Percentiles rank a stretch among this genome's conserved stretches.
Evolutionary conservation across 169 alveolate species (phyloP).

Genomic region (Eimeria acervulina): DNA sequence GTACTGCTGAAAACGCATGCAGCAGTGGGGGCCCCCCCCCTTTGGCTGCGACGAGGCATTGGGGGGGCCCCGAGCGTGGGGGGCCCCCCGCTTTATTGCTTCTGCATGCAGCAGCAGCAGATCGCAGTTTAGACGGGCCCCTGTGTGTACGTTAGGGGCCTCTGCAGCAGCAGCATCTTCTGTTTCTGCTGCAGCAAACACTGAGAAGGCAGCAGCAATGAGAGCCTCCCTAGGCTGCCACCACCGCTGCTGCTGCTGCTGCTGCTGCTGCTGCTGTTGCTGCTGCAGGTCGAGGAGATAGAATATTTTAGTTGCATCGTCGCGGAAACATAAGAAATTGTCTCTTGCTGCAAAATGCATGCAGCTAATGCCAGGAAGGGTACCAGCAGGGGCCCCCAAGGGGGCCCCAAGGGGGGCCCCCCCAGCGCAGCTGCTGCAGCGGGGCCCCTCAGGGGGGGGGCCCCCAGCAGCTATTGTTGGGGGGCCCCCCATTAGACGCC

Average conservation of each 20-base stretch:
- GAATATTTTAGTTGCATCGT: background rate
- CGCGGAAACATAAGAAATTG: constrained; percentile 4
- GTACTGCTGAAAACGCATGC: background rate
- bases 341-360: constrained; percentile 43
- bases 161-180: constrained; percentile 9
- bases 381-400: background rate
- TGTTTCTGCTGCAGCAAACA: constrained; percentile 32
- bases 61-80: constrained; percentile 6
- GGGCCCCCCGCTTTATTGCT: background rate
- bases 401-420: constrained; percentile 18
- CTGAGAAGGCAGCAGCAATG: constrained; percentile 19
- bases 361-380: background rate
- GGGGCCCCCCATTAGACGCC: constrained; percentile 44
- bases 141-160: background rate
- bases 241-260: constrained; percentile 46
- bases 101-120: constrained; percentile 61
- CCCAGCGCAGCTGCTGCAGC: background rate
- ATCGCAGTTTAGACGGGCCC: background rate
- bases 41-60: background rate
- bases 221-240: constrained; percentile 41
- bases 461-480: background rate
- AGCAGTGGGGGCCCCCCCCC: background rate
- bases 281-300: constrained; percentile 39
- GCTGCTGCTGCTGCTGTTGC: constrained; percentile 56
- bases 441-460: background rate